These are phyloP conservation scores for Dioscorea zingiberensis DNA, from an alignment of 106 monocot species.

Conservation along the genomic window DNA sequence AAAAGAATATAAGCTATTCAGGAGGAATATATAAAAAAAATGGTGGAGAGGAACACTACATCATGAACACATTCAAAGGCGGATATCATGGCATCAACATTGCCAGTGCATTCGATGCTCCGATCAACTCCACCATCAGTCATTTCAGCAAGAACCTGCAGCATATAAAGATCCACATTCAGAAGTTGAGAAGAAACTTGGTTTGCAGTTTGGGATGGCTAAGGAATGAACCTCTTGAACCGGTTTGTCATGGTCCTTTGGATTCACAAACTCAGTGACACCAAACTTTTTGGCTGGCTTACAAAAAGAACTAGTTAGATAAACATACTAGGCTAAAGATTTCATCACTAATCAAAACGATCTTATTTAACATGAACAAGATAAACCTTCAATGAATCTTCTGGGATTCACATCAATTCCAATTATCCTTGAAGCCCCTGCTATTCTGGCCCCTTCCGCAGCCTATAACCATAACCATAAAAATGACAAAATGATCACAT, in stretches of 20 bases:
- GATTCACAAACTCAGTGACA: conserved; percentile 27
- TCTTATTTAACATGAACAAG: neutral
- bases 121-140: conserved; percentile 18
- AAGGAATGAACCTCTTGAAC: conserved; percentile 23
- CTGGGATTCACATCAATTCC: conserved; percentile 22
- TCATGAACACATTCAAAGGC: conserved; percentile 31
- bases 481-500: too few species aligned
- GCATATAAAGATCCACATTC: too few species aligned
- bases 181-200: too few species aligned
- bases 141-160: conserved; percentile 25
- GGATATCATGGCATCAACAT: conserved; percentile 11
- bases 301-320: neutral
- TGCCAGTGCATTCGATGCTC: conserved; percentile 24
- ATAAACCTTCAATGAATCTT: conserved; percentile 18
- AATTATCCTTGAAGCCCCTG: conserved; percentile 33
- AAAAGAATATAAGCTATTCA: neutral
- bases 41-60: neutral
- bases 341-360: neutral
- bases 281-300: conserved; percentile 28
- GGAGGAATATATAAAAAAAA: neutral
- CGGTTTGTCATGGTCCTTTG: conserved; percentile 27
- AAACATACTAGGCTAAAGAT: too few species aligned
- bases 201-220: too few species aligned
- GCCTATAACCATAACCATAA: conserved; percentile 9
- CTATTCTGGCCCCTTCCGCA: conserved; percentile 27